Evolutionary conservation across 2,329 filamentous ascomycete species (phyloP).

Genomic region (Penicillium paneum): DNA sequence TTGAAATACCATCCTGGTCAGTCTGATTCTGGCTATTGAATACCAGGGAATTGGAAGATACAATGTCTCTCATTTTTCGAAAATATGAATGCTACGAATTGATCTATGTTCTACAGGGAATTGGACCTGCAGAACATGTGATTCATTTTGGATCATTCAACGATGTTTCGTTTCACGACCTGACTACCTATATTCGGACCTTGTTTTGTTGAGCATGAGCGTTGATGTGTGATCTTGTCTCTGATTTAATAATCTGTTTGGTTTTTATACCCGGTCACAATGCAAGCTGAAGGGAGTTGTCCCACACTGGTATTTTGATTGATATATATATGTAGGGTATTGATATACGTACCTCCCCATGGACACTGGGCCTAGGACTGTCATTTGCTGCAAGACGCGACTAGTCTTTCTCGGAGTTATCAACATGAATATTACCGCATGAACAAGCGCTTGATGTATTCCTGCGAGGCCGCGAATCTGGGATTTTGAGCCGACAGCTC

Average conservation of each 20-base stretch:
- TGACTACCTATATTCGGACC: neutral
- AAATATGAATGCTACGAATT: neutral
- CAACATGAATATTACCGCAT: too few relatives aligned
- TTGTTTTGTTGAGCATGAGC: constrained; percentile 17
- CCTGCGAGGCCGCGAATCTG: too few relatives aligned
- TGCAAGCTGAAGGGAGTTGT: constrained; percentile 6
- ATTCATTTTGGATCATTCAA: neutral
- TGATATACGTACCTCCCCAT: too few relatives aligned
- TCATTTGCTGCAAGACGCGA: too few relatives aligned
- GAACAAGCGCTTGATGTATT: too few relatives aligned
- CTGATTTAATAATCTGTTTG: neutral
- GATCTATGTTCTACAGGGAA: neutral
- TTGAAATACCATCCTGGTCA: neutral
- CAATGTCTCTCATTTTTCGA: neutral
- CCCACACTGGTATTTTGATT: constrained; percentile 5
- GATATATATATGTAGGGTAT: constrained; percentile 12
- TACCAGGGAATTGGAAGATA: constrained; percentile 1
- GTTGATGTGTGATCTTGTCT: constrained; percentile 9
- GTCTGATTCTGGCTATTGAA: constrained; percentile 1
- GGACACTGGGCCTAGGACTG: too few relatives aligned
- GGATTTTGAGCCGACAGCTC: too few relatives aligned
- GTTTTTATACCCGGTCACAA: neutral
- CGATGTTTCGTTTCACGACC: neutral
- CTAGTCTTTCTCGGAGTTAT: too few relatives aligned
- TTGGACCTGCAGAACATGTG: neutral